Evolutionary conservation across 352 stramenopile genomes (phyloP).

Genomic region (Paralagenidium karlingii): DNA sequence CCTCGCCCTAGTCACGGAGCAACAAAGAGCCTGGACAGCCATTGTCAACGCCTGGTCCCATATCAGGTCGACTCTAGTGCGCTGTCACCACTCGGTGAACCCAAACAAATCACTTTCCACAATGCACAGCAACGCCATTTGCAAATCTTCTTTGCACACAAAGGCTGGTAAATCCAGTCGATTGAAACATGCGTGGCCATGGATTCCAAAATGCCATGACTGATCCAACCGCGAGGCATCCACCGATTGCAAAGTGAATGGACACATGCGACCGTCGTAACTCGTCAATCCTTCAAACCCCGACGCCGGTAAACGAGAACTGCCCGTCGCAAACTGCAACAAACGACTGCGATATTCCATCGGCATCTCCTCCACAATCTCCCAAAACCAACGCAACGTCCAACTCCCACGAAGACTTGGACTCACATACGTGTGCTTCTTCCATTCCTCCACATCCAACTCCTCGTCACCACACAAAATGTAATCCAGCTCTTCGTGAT

Average conservation of each 20-base stretch:
- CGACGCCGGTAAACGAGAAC: conserved; percentile 59
- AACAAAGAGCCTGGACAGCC: too few relatives aligned
- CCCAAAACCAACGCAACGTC: conserved; percentile 89
- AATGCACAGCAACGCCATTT: too few relatives aligned
- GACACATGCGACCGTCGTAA: conserved; percentile 64
- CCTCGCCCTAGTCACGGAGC: too few relatives aligned
- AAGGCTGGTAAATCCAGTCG: too few relatives aligned
- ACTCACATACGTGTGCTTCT: conserved; percentile 54
- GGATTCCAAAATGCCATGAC: too few relatives aligned
- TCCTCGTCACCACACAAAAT: conserved; percentile 90
- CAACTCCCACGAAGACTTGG: conserved; percentile 18
- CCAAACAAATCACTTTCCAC: too few relatives aligned
- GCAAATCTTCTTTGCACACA: too few relatives aligned
- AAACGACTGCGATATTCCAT: conserved; percentile 63
- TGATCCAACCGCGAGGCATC: conserved; percentile 12
- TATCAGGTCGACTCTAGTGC: too few relatives aligned
- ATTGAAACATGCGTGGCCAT: too few relatives aligned
- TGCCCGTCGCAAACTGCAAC: conserved; percentile 74
- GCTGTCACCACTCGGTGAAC: too few relatives aligned
- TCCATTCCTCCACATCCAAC: conserved; percentile 93
- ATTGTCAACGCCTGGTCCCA: too few relatives aligned
- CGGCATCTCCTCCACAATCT: conserved; percentile 42
- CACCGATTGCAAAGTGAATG: conserved; percentile 58
- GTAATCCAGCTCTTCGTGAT: conserved; percentile 95
- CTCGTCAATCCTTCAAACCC: conserved; percentile 73